Evolutionary conservation across 2,329 filamentous ascomycete species (phyloP).

Genomic region (Fusarium lyarnte): DNA sequence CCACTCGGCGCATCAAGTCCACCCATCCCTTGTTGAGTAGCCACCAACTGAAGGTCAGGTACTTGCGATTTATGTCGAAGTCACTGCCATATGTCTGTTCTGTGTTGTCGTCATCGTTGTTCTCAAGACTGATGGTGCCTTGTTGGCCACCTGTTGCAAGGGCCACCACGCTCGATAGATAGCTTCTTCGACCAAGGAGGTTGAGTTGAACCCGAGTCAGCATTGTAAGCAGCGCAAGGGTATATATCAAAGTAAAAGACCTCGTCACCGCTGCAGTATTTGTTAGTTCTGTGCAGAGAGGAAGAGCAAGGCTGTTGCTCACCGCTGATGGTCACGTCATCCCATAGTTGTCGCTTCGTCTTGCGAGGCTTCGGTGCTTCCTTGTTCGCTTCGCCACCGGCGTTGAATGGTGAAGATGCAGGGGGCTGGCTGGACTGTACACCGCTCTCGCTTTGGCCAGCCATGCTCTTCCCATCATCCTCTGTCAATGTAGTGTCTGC

Average conservation of each 20-base stretch:
- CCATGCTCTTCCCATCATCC: slow-evolving; percentile 82
- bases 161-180: slow-evolving; percentile 93
- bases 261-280: slow-evolving; percentile 78
- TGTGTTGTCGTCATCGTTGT: slow-evolving; percentile 87
- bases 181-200: slow-evolving; percentile 92
- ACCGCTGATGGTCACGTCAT: slow-evolving; percentile 97
- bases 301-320: slow-evolving; percentile 49
- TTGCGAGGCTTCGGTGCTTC: slow-evolving; percentile 66
- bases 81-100: slow-evolving; percentile 89
- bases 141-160: slow-evolving; percentile 80
- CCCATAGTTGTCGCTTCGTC: slow-evolving; percentile 95
- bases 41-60: slow-evolving; percentile 98
- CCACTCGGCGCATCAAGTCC: slow-evolving; percentile 82
- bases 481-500: slow-evolving; percentile 80
- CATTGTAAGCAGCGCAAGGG: slow-evolving; percentile 86
- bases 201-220: slow-evolving; percentile 97
- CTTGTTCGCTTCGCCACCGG: slow-evolving; percentile 46
- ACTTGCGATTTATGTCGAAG: slow-evolving; percentile 94
- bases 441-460: slow-evolving; percentile 80
- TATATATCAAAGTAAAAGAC: slow-evolving; percentile 92
- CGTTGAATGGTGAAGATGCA: slow-evolving; percentile 61
- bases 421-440: slow-evolving; percentile 82
- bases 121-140: slow-evolving; percentile 87
- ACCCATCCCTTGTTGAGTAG: slow-evolving; percentile 90
- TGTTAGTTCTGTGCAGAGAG: slow-evolving; percentile 13